Conservation (phyloP, 352 stramenopile genomes). For the Phytophthora multivora region DNA sequence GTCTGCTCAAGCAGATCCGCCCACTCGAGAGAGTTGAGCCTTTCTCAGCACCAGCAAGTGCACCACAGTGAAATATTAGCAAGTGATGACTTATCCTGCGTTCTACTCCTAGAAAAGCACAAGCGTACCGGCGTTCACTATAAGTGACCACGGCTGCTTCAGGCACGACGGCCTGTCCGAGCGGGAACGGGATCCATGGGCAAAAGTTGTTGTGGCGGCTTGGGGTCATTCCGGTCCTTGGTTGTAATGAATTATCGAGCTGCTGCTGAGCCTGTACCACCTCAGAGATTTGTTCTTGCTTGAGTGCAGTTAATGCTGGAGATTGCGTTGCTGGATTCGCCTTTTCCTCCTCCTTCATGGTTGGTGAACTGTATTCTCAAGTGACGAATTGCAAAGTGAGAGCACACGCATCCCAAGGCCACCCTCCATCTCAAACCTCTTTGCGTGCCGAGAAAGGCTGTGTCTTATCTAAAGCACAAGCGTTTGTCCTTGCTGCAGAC, state of each 20-base stretch:
- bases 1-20: conserved; percentile 53
- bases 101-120: not conserved
- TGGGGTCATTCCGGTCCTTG: conserved; percentile 34
- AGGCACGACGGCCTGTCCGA: conserved; percentile 17
- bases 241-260: conserved; percentile 14
- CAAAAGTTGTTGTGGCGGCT: conserved; percentile 17
- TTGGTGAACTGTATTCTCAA: conserved; percentile 27
- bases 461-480: conserved; percentile 4
- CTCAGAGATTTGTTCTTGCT: conserved; percentile 10
- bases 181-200: conserved; percentile 24
- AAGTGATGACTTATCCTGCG: not conserved
- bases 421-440: conserved; percentile 26
- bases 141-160: conserved; percentile 12
- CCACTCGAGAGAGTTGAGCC: conserved; percentile 50
- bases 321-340: not conserved
- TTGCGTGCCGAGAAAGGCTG: conserved; percentile 33
- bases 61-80: not conserved
- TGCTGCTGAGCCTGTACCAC: conserved; percentile 14
- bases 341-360: conserved; percentile 14
- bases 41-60: conserved; percentile 5
- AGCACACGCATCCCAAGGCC: conserved; percentile 8
- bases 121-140: conserved; percentile 26
- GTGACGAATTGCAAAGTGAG: conserved; percentile 37
- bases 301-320: conserved; percentile 2
- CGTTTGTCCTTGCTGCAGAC: not conserved